Evolutionary conservation across 1,284 basidiomycete genomes (phyloP).

Genomic region (Mycena citricolor): DNA sequence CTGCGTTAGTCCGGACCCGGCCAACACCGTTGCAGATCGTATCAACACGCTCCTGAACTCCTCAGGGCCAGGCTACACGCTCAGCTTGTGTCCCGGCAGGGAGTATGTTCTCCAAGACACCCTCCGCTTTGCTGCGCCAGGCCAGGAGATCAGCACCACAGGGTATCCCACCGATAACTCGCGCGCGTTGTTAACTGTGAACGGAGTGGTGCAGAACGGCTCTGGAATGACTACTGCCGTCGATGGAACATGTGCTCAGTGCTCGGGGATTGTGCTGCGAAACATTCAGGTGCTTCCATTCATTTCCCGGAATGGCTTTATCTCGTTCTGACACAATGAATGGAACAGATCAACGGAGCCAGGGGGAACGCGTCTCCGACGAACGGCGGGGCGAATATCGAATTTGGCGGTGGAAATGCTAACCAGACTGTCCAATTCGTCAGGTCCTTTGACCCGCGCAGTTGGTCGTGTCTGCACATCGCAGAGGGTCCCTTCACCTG

Average conservation of each 20-base stretch:
- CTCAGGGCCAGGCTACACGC: constrained; percentile 62
- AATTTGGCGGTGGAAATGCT: constrained; percentile 71
- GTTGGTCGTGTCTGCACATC: constrained; percentile 76
- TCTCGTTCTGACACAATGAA: too few relatives aligned
- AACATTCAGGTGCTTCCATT: constrained; percentile 61
- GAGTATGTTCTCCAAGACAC: constrained; percentile 65
- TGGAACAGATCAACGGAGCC: constrained; percentile 70
- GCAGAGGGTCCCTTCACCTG: constrained; percentile 68
- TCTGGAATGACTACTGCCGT: constrained; percentile 71
- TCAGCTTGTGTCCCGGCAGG: constrained; percentile 63
- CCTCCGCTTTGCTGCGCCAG: constrained; percentile 59
- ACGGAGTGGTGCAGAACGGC: constrained; percentile 53
- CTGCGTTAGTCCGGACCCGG: constrained; percentile 50
- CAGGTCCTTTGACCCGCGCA: constrained; percentile 65
- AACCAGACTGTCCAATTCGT: constrained; percentile 72
- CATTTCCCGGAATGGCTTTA: neutral
- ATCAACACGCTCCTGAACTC: constrained; percentile 65
- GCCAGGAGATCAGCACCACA: constrained; percentile 77
- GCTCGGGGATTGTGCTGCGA: constrained; percentile 59
- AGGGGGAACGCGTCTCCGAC: constrained; percentile 51
- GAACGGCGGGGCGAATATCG: constrained; percentile 71
- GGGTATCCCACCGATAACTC: constrained; percentile 62
- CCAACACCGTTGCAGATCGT: constrained; percentile 65
- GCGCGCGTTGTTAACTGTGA: constrained; percentile 42
- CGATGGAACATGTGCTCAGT: constrained; percentile 59